Evolutionary conservation across 805 yeast genomes (phyloP).

Genomic region (Torulaspora quercuum): DNA sequence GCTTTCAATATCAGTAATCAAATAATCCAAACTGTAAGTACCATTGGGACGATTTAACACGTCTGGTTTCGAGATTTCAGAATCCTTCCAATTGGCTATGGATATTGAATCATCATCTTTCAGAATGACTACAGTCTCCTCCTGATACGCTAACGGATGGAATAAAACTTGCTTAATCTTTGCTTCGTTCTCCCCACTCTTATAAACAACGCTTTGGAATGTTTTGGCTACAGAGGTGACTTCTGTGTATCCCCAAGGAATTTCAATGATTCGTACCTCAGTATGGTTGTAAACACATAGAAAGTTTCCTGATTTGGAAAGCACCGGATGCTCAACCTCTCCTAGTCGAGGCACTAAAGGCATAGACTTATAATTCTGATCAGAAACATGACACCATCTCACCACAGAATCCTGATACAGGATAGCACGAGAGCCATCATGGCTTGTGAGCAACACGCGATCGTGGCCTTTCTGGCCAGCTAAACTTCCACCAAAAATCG

Average conservation of each 20-base stretch:
- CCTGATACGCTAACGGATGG: conserved; percentile 39
- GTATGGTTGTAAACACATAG: conserved; percentile 21
- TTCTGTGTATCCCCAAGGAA: conserved; percentile 28
- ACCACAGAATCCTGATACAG: conserved; percentile 21
- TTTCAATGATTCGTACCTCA: conserved; percentile 25
- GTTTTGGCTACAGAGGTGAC: conserved; percentile 8
- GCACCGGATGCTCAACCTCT: conserved; percentile 12
- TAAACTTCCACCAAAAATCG: conserved; percentile 11
- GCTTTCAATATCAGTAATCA: conserved; percentile 22
- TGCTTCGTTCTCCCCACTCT: neutral
- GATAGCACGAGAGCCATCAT: conserved; percentile 19
- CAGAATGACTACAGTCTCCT: conserved; percentile 26
- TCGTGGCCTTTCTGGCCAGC: conserved; percentile 1
- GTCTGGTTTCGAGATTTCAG: conserved; percentile 3
- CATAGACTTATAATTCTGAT: conserved; percentile 16
- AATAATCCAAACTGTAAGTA: conserved; percentile 24
- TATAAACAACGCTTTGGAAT: conserved; percentile 12
- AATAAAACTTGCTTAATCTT: conserved; percentile 42
- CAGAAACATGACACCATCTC: conserved; percentile 22
- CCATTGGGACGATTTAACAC: conserved; percentile 13
- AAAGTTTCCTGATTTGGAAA: conserved; percentile 24
- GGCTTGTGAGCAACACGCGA: conserved; percentile 21
- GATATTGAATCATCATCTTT: conserved; percentile 27
- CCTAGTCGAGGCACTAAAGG: conserved; percentile 10
- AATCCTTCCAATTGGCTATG: conserved; percentile 21